Evolutionary conservation across 75 land plant species (phyloP), one percentile per base, ranked within the genome.

Genomic region (Adiantum capillusveneris): DNA sequence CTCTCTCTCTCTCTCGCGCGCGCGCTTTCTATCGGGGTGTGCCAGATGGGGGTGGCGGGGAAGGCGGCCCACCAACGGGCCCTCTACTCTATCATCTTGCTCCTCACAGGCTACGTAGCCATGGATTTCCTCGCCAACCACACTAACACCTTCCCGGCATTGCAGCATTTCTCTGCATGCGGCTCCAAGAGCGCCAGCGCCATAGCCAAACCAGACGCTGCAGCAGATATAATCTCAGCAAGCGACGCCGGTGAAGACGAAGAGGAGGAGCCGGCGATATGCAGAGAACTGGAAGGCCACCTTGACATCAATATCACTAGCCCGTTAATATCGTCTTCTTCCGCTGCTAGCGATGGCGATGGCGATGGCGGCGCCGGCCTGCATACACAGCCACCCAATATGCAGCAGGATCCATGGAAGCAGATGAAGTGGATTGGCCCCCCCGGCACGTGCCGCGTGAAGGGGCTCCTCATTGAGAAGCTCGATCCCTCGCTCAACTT

Each of bases 401-500:
- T 53, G 17, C 0, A 37, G 37, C 19, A 28, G 31, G 65, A 48
- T 0, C 59, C 75, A 20, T 72, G 72, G 72, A 68, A 34, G 30
- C 70, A 66, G 64, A 69, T 72, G 73, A 72, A 72, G 51, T 72
- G 75, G 75, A 31, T 59, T 3, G 72, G 72, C 6, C 53, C 39
- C 2, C 56, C 75, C 6, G 64, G 73, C 16, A 1, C 63, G 12
- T 72, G 72, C 58, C 44, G 36, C 5, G 75, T 72, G 29, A 58
- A 59, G 34, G 75, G 75, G 7, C 64, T 58, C 16, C 24, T 72
- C 36, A 72, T 72, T 50, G 75, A 72, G 36, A 46, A 41, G 24
- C 27, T 72, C 46, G 75, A 72, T 22, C 46, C 26, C 9, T 30
- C 13, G 12, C 51, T 69, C 42, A 70, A 72, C 42, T 72, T 59